These are phyloP conservation scores for Mallotus nudiflorus DNA, from an alignment of 345 rosid species.

Conservation along the genomic window DNA sequence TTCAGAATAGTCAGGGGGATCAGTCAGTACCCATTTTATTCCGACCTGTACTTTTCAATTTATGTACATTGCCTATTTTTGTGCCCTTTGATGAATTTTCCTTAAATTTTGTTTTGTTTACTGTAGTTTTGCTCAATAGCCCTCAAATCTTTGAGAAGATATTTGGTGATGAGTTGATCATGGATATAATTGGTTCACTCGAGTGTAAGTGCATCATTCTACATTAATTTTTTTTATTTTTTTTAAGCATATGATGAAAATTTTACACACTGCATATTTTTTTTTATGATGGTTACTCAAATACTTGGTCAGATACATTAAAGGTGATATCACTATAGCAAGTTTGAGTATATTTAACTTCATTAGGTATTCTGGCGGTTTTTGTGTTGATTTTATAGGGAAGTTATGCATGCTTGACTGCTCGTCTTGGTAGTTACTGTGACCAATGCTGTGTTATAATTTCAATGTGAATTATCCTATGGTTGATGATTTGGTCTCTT, in stretches of 20 bases:
- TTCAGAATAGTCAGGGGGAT: slow-evolving; percentile 81
- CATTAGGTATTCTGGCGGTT: background rate
- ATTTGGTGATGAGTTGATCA: slow-evolving; percentile 79
- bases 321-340: background rate
- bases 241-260: background rate
- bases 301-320: background rate
- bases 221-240: background rate
- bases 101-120: slow-evolving; percentile 22
- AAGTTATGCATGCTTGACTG: background rate
- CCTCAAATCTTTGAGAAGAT: slow-evolving; percentile 76
- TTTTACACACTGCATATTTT: background rate
- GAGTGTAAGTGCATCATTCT: slow-evolving; percentile 66
- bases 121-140: slow-evolving; percentile 80
- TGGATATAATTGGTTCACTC: slow-evolving; percentile 86
- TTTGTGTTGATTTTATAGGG: background rate
- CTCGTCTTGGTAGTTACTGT: background rate
- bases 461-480: background rate
- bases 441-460: background rate
- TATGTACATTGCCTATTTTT: slow-evolving; percentile 10
- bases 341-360: background rate
- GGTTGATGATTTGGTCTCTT: background rate
- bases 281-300: background rate
- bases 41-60: slow-evolving; percentile 14
- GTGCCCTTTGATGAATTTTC: slow-evolving; percentile 16
- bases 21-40: slow-evolving; percentile 48